phyloP scores from a whole-genome alignment of 495 filamentous ascomycete genomes.

The Penicillium turbatum region DNA sequence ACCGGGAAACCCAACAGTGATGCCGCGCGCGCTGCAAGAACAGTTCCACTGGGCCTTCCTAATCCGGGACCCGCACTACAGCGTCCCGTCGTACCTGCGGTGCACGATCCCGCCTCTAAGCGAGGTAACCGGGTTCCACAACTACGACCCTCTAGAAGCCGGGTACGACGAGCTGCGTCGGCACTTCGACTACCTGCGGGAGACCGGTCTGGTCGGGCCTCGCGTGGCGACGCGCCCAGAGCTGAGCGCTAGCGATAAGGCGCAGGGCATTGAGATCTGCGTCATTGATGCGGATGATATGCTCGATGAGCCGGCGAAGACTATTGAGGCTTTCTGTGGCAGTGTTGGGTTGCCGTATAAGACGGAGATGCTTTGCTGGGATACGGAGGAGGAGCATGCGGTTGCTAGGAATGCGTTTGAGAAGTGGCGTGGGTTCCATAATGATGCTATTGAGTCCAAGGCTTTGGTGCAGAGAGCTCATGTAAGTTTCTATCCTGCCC shows the following conservation, averaged over 20 bases:
- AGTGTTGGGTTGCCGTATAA: slow-evolving; percentile 69
- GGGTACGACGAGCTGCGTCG: slow-evolving; percentile 84
- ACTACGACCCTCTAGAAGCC: slow-evolving; percentile 81
- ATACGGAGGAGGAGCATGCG: slow-evolving; percentile 61
- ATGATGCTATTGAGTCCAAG: slow-evolving; percentile 81
- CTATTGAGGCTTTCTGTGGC: slow-evolving; percentile 72
- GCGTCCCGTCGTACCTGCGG: slow-evolving; percentile 88
- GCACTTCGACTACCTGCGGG: slow-evolving; percentile 75
- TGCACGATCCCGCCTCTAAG: slow-evolving; percentile 90
- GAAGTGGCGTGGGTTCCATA: slow-evolving; percentile 96
- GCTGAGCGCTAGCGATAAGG: slow-evolving; percentile 7
- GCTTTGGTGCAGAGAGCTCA: slow-evolving; percentile 64
- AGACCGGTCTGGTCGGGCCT: slow-evolving; percentile 60
- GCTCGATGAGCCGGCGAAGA: slow-evolving; percentile 70
- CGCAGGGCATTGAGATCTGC: slow-evolving; percentile 55
- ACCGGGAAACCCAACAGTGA: slow-evolving; percentile 73
- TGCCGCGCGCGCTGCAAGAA: slow-evolving; percentile 63
- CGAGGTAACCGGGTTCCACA: slow-evolving; percentile 73
- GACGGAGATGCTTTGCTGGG: slow-evolving; percentile 77
- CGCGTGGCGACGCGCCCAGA: slow-evolving; percentile 46
- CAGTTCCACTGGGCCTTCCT: slow-evolving; percentile 94
- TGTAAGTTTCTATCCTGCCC: slow-evolving; percentile 55
- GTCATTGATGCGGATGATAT: slow-evolving; percentile 95
- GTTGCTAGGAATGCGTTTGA: slow-evolving; percentile 68
- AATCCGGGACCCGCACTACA: slow-evolving; percentile 84